A percentile compares a stretch with the other conserved stretches of the same genome.
Evolutionary conservation across 768 basidiomycete genomes (phyloP).

Genomic region (Lactifluus echinatus): DNA sequence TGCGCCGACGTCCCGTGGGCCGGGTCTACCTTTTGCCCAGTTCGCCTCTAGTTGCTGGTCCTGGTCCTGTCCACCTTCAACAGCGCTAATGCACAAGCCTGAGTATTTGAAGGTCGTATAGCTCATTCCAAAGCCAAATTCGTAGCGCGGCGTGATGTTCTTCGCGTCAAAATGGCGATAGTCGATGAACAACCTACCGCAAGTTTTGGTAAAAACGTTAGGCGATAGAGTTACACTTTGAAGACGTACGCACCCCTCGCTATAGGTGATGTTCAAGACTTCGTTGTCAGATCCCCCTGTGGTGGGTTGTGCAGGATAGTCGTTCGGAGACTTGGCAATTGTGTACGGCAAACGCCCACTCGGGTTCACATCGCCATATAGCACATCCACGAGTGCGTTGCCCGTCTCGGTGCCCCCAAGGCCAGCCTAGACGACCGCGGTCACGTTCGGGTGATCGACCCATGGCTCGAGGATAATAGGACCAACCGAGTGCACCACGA

Average conservation of each 20-base stretch:
- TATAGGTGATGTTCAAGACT: slow-evolving; percentile 20
- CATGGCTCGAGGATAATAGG: slow-evolving; percentile 34
- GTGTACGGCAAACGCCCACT: slow-evolving; percentile 58
- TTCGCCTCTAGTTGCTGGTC: slow-evolving; percentile 34
- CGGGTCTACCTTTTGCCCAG: slow-evolving; percentile 55
- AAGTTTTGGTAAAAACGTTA: not conserved
- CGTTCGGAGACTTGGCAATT: slow-evolving; percentile 46
- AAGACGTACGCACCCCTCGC: slow-evolving; percentile 21
- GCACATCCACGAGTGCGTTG: slow-evolving; percentile 63
- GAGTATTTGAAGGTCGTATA: slow-evolving; percentile 78
- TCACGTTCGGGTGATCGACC: slow-evolving; percentile 40
- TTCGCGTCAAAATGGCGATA: slow-evolving; percentile 40
- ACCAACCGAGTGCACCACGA: slow-evolving; percentile 47
- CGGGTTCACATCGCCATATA: slow-evolving; percentile 72
- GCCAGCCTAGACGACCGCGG: slow-evolving; percentile 22
- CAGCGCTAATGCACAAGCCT: slow-evolving; percentile 39
- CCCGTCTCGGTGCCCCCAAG: slow-evolving; percentile 58
- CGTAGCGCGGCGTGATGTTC: slow-evolving; percentile 70
- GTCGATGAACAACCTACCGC: slow-evolving; percentile 26
- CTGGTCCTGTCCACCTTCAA: slow-evolving; percentile 28
- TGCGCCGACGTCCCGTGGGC: slow-evolving; percentile 47
- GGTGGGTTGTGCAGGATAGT: not conserved
- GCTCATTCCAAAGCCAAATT: slow-evolving; percentile 85
- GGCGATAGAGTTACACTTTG: not conserved
- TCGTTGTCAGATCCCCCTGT: not conserved